phyloP scores from a whole-genome alignment of 2,329 filamentous ascomycete species.

The Xylaria hypoxylon region DNA sequence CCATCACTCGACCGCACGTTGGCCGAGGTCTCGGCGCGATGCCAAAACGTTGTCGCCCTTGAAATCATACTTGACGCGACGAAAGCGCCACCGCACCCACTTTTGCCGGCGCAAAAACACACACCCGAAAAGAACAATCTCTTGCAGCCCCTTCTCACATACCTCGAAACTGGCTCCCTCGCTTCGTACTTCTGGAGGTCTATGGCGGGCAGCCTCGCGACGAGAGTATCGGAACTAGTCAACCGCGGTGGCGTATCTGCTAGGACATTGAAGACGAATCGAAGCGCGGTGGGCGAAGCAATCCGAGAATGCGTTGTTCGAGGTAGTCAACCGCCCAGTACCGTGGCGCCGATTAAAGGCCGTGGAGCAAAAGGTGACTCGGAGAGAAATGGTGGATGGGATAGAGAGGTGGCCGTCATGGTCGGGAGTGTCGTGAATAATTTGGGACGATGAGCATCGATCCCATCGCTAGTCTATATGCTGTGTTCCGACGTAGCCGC shows the following conservation, averaged over 20 bases:
- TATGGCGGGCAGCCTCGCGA: conserved; percentile 80
- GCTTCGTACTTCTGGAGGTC: conserved; percentile 95
- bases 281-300: conserved; percentile 78
- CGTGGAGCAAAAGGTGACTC: conserved; percentile 56
- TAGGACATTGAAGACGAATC: conserved; percentile 81
- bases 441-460: conserved; percentile 55
- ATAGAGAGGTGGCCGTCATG: conserved; percentile 95
- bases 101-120: conserved; percentile 58
- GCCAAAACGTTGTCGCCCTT: conserved; percentile 91
- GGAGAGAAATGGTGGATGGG: conserved; percentile 73
- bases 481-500: neutral
- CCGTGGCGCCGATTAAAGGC: conserved; percentile 58
- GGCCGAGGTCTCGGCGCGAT: conserved; percentile 82
- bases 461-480: neutral
- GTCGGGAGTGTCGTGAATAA: conserved; percentile 80
- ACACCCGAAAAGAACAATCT: conserved; percentile 61
- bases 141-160: conserved; percentile 76
- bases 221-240: conserved; percentile 85
- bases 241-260: conserved; percentile 85
- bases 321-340: conserved; percentile 76
- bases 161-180: conserved; percentile 88
- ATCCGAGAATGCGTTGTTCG: conserved; percentile 85
- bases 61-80: conserved; percentile 79
- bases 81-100: conserved; percentile 75
- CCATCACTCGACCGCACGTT: conserved; percentile 85